phyloP scores from a whole-genome alignment of 176 grass and related monocot genomes.

The Aegilops bicornis region DNA sequence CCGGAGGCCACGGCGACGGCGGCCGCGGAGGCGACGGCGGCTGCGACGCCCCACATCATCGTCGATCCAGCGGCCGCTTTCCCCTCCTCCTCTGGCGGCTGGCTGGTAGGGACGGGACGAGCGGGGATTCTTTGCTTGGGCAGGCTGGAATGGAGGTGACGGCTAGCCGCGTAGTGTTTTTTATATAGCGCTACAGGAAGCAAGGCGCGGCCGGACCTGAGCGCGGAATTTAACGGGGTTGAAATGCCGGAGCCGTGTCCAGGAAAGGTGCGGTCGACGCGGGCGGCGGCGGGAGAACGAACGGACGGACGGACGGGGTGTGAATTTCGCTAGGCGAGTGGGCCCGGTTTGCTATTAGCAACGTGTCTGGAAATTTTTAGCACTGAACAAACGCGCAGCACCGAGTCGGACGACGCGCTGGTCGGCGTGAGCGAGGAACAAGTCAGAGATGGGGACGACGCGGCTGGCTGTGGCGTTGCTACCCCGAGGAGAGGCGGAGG shows the following conservation, averaged over 20 bases:
- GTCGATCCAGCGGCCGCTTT: neutral
- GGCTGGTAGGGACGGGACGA: neutral
- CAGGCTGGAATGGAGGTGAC: neutral
- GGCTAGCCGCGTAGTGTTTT: slow-evolving; percentile 24
- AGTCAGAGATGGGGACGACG: no score
- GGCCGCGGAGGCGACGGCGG: slow-evolving; percentile 35
- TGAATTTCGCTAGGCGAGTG: no score
- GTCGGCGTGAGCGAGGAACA: no score
- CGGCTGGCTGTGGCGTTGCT: no score
- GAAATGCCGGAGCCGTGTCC: neutral
- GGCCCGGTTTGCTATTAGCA: no score
- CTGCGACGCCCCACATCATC: slow-evolving; percentile 51
- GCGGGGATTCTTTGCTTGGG: neutral
- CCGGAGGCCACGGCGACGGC: slow-evolving; percentile 45
- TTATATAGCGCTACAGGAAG: neutral
- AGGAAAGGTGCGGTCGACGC: no score
- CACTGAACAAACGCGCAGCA: no score
- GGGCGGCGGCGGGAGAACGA: no score
- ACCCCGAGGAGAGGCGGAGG: no score
- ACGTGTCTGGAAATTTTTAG: no score
- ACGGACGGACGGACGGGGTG: no score
- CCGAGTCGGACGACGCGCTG: no score
- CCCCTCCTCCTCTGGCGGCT: neutral
- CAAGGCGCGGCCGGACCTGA: neutral
- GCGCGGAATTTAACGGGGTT: neutral